These are phyloP conservation scores for Phoma sp. DNA, from an alignment of 2,329 filamentous ascomycete genomes.

Conservation along the genomic window DNA sequence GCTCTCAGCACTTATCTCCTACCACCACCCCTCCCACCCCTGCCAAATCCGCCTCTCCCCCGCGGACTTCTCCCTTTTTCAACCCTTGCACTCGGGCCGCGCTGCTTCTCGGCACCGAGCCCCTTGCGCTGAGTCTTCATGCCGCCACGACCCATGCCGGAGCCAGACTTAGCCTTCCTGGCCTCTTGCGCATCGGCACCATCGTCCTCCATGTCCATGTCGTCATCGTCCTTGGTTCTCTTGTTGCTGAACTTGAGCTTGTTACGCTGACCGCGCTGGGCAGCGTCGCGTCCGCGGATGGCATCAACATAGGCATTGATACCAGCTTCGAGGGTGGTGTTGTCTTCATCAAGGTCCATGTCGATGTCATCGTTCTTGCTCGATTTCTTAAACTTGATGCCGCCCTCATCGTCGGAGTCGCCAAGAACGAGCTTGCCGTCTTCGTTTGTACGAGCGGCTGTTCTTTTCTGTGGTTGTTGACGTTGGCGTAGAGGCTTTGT, in stretches of 20 bases:
- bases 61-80: slow-evolving; percentile 29
- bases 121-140: slow-evolving; percentile 43
- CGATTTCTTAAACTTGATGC: slow-evolving; percentile 35
- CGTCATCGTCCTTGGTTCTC: slow-evolving; percentile 51
- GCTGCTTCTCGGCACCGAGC: slow-evolving; percentile 47
- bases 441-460: slow-evolving; percentile 62
- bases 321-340: slow-evolving; percentile 55
- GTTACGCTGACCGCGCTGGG: slow-evolving; percentile 65
- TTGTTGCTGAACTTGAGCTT: slow-evolving; percentile 67
- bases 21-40: slow-evolving; percentile 14
- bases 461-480: slow-evolving; percentile 54
- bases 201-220: slow-evolving; percentile 57
- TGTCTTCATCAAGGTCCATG: slow-evolving; percentile 65
- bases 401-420: slow-evolving; percentile 55
- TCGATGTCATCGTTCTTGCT: slow-evolving; percentile 56
- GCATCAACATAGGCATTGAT: slow-evolving; percentile 70
- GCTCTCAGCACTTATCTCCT: background rate
- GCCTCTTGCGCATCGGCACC: slow-evolving; percentile 45
- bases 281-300: slow-evolving; percentile 66
- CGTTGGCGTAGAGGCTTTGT: slow-evolving; percentile 78
- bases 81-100: slow-evolving; percentile 29
- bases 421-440: slow-evolving; percentile 85
- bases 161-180: slow-evolving; percentile 48
- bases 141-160: slow-evolving; percentile 37
- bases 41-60: slow-evolving; percentile 19